Evolutionary conservation across 495 filamentous ascomycete genomes (phyloP), one percentile per base, ranked within the genome.

Genomic region (Cenococcum geophilum): DNA sequence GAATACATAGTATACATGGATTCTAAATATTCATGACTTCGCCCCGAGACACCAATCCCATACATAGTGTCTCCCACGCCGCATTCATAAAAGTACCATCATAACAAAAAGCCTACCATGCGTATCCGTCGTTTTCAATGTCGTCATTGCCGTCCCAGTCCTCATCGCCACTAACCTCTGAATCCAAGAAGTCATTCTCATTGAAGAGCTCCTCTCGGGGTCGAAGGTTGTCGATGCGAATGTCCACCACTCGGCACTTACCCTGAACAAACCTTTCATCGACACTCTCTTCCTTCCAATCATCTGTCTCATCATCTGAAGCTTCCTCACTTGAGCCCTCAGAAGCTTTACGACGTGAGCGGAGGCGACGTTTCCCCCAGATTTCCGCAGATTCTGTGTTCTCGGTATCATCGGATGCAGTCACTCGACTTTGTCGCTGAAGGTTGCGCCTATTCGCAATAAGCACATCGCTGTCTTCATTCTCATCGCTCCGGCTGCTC

Each of bases 191-290:
- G 67, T 96, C 88, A 11, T 79, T 79, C 74, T 92, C 91, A 21
- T 79, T 81, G 64, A 80, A 87, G 43, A 86, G 85, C n/a, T 75
- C 77, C 65, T 93, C 91, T 0, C 76, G 80, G 20, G 87, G 87
- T 47, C 90, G 83, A 66, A 88, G 82, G 71, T 95, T 92, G 68
- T 95, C 91, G 55, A 96, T 86, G 20, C 83, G 77, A 48, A 96
- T 79, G 48, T 83, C 81, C n/a, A 96, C 89, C 36, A 83, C 75
- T 23, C 91, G 78, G 72, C 91, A 96, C 78, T 90, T 78, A 1
- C 91, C 89, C 50, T 93, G 91, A 16, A 86, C 73, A 59, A 78
- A 76, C 1, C 72, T 59, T 20, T 70, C 57, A 14, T 69, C 64
- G 23, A 68, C 67, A 2, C 59, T 58, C 35, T 58, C 47, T 47